phyloP scores from a whole-genome alignment of 345 rosid genomes.

The Mallotus nudiflorus region DNA sequence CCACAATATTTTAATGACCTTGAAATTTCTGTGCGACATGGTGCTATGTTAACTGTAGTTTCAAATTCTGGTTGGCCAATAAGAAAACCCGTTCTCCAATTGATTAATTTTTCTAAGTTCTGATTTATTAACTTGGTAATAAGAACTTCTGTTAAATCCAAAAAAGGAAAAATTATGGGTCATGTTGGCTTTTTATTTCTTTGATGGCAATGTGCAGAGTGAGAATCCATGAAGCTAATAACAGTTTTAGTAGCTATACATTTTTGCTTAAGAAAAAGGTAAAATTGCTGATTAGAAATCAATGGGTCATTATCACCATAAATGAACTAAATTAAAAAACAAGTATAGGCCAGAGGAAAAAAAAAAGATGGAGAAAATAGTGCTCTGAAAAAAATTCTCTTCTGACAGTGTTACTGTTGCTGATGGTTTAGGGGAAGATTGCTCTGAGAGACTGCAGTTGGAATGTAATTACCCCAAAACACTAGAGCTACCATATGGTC shows the following conservation, averaged over 20 bases:
- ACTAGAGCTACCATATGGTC: constrained; percentile 76
- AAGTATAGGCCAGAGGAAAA: not conserved
- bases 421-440: constrained; percentile 60
- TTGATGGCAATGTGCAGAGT: not conserved
- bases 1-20: not conserved
- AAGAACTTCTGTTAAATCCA: constrained; percentile 4
- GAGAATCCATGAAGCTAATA: not conserved
- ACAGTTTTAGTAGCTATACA: not conserved
- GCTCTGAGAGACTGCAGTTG: constrained; percentile 59
- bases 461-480: constrained; percentile 71
- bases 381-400: not conserved
- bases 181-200: constrained; percentile 1
- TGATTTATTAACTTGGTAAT: not conserved
- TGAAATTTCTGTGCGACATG: not conserved
- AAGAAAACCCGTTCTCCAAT: not conserved
- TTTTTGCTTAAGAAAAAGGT: constrained; percentile 3
- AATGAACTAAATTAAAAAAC: not conserved
- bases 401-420: constrained; percentile 7
- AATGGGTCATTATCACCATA: not conserved
- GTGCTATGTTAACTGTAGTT: not conserved
- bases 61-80: not conserved
- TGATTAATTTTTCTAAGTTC: not conserved
- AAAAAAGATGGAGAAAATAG: not conserved
- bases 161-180: not conserved
- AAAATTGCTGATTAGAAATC: not conserved